Percentiles rank a stretch among this genome's conserved stretches.
Conservation (phyloP, 148 eudicot genomes). For the Camellia granthamiana region DNA sequence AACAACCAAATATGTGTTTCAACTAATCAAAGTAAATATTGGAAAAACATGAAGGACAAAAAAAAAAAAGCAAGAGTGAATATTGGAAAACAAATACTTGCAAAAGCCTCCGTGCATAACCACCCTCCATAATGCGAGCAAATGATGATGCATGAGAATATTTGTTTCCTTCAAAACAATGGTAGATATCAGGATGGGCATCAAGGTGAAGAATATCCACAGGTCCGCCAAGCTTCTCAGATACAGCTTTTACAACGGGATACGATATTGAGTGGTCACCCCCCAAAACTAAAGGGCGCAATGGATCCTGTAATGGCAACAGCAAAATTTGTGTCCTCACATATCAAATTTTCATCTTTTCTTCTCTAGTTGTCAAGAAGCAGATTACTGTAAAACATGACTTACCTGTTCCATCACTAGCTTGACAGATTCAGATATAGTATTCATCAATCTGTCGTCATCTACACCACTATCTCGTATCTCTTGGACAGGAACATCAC, state of each 20-base stretch:
- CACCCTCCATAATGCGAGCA: constrained; percentile 99
- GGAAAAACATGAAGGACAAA: not conserved
- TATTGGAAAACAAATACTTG: constrained; percentile 46
- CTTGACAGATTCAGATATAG: constrained; percentile 81
- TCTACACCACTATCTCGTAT: constrained; percentile 91
- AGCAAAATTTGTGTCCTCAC: too few relatives aligned
- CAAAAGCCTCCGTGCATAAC: constrained; percentile 83
- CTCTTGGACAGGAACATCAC: constrained; percentile 95
- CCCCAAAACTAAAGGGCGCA: constrained; percentile 87
- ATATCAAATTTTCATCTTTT: too few relatives aligned
- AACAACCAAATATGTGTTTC: constrained; percentile 5
- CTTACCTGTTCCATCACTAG: constrained; percentile 93
- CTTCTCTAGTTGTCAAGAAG: not conserved
- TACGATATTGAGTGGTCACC: constrained; percentile 97
- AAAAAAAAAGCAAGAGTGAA: not conserved
- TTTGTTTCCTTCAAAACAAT: constrained; percentile 85
- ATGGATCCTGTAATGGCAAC: constrained; percentile 55
- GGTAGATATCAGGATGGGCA: constrained; percentile 97
- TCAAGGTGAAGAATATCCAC: constrained; percentile 89
- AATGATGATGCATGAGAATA: constrained; percentile 95
- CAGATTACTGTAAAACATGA: not conserved
- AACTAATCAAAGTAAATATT: not conserved
- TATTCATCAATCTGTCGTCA: constrained; percentile 85
- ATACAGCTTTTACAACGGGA: constrained; percentile 88
- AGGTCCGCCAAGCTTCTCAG: constrained; percentile 97